These are phyloP conservation scores for Hypoxylon sp. DNA, from an alignment of 2,329 filamentous ascomycete species.

Conservation along the genomic window DNA sequence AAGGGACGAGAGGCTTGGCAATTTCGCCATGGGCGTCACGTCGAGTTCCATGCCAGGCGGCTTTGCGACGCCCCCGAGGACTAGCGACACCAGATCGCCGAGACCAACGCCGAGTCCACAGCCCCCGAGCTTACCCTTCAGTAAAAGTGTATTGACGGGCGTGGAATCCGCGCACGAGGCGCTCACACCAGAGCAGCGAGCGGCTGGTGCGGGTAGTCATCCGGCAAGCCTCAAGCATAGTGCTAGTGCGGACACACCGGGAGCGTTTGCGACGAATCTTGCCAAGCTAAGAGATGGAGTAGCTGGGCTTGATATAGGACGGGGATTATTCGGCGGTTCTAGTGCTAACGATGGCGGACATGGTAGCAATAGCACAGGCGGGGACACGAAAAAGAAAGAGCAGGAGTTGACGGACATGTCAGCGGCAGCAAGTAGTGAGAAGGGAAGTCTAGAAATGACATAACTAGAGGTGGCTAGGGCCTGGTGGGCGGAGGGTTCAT, in stretches of 20 bases:
- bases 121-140: slow-evolving; percentile 56
- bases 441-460: slow-evolving; percentile 38
- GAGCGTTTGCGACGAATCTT: slow-evolving; percentile 59
- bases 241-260: slow-evolving; percentile 60
- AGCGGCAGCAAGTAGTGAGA: slow-evolving; percentile 26
- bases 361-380: neutral
- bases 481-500: neutral
- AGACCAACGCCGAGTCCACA: slow-evolving; percentile 54
- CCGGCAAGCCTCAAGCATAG: slow-evolving; percentile 59
- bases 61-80: slow-evolving; percentile 48
- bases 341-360: slow-evolving; percentile 2
- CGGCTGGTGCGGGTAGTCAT: slow-evolving; percentile 22
- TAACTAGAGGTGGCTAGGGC: slow-evolving; percentile 8
- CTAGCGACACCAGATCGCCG: slow-evolving; percentile 47
- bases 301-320: slow-evolving; percentile 63
- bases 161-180: slow-evolving; percentile 70
- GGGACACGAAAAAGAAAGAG: slow-evolving; percentile 31
- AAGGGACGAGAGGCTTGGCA: slow-evolving; percentile 58
- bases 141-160: slow-evolving; percentile 68
- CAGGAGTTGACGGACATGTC: slow-evolving; percentile 49
- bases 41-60: slow-evolving; percentile 42
- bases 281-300: slow-evolving; percentile 62
- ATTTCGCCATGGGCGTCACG: slow-evolving; percentile 48
- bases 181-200: slow-evolving; percentile 57
- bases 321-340: slow-evolving; percentile 56